phyloP scores from a whole-genome alignment of 768 basidiomycete species.

The Pleurotus pulmonarius region DNA sequence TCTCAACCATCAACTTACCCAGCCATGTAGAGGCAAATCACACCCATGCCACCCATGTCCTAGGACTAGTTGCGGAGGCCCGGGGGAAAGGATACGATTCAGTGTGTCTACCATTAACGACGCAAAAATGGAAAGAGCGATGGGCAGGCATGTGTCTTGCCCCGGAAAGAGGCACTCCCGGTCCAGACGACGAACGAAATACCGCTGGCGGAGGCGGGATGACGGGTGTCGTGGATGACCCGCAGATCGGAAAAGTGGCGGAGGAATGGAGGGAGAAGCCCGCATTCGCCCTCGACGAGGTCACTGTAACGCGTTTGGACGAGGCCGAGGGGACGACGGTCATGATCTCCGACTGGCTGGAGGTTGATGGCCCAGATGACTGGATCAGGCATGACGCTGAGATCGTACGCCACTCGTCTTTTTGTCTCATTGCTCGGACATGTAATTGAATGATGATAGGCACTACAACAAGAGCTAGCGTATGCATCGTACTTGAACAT shows the following conservation, averaged over 20 bases:
- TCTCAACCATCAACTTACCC: neutral
- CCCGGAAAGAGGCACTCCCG: slow-evolving; percentile 24
- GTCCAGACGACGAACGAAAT: too few relatives aligned
- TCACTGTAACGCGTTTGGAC: slow-evolving; percentile 86
- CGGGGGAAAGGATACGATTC: slow-evolving; percentile 68
- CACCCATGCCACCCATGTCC: slow-evolving; percentile 41
- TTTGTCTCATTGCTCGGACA: slow-evolving; percentile 8
- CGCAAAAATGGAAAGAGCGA: slow-evolving; percentile 76
- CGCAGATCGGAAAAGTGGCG: slow-evolving; percentile 52
- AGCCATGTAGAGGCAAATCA: slow-evolving; percentile 1
- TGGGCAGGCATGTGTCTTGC: slow-evolving; percentile 90
- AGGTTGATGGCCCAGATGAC: slow-evolving; percentile 88
- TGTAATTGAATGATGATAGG: slow-evolving; percentile 40
- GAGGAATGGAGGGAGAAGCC: slow-evolving; percentile 88
- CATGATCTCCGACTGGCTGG: slow-evolving; percentile 91
- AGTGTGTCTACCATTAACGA: slow-evolving; percentile 86
- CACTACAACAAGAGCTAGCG: slow-evolving; percentile 87
- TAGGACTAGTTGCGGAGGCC: slow-evolving; percentile 47
- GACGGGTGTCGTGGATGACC: slow-evolving; percentile 33
- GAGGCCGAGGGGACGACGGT: slow-evolving; percentile 71
- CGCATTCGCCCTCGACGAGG: slow-evolving; percentile 76
- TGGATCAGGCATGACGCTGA: slow-evolving; percentile 96
- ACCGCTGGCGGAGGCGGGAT: slow-evolving; percentile 19
- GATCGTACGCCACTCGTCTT: slow-evolving; percentile 56
- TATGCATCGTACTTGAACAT: slow-evolving; percentile 93